These are phyloP conservation scores for Cytospora paraplurivora DNA, from an alignment of 2,329 filamentous ascomycete species.

Conservation along the genomic window DNA sequence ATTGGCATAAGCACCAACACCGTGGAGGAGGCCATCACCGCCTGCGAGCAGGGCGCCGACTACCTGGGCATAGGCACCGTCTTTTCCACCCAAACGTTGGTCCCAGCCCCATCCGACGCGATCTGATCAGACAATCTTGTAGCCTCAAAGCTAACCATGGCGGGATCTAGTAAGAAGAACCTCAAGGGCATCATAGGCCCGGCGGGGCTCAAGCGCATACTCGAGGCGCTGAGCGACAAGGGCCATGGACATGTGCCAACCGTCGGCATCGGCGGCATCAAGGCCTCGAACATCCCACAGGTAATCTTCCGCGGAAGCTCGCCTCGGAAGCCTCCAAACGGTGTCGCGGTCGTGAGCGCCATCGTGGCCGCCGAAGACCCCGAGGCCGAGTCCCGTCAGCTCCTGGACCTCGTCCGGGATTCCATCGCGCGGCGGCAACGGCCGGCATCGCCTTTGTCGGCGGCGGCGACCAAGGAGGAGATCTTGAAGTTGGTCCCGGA, in stretches of 20 bases:
- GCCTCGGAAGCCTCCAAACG: constrained; percentile 65
- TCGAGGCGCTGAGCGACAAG: constrained; percentile 58
- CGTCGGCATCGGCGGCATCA: constrained; percentile 90
- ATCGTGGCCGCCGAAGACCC: constrained; percentile 76
- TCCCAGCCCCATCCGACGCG: constrained; percentile 18
- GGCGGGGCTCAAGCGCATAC: constrained; percentile 67
- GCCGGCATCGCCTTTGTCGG: background rate
- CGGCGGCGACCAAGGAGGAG: constrained; percentile 1
- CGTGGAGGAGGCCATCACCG: constrained; percentile 69
- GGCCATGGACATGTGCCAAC: constrained; percentile 54
- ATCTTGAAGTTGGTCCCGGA: constrained; percentile 38
- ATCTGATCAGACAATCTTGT: background rate
- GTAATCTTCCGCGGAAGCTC: constrained; percentile 70
- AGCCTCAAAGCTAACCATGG: background rate
- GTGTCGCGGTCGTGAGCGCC: constrained; percentile 86
- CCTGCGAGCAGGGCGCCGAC: constrained; percentile 76
- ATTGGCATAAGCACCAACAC: constrained; percentile 87
- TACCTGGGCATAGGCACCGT: constrained; percentile 92
- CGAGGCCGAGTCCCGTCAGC: constrained; percentile 58
- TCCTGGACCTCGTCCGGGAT: constrained; percentile 58
- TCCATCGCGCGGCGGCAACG: constrained; percentile 37
- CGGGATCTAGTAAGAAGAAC: constrained; percentile 69
- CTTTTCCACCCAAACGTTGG: constrained; percentile 79
- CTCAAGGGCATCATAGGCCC: constrained; percentile 81
- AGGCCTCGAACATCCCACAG: constrained; percentile 71